Conservation (phyloP, 2,329 filamentous ascomycete species). For the Falciphora oryzae region DNA sequence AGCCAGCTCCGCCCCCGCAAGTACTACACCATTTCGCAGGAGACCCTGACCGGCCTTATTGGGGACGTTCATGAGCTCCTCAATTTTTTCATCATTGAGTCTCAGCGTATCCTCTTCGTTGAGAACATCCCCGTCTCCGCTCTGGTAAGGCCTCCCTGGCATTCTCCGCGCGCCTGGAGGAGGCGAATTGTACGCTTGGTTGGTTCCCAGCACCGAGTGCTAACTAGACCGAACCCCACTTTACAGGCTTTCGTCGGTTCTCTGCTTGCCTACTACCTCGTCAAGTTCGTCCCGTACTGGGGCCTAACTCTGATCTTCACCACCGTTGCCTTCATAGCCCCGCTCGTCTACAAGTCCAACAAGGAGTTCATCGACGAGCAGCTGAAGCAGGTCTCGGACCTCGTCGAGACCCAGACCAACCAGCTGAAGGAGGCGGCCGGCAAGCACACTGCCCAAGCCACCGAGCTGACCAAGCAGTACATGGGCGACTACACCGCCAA, state of each 20-base stretch:
- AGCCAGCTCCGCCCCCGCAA: slow-evolving; percentile 61
- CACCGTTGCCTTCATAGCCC: slow-evolving; percentile 54
- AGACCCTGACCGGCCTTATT: slow-evolving; percentile 54
- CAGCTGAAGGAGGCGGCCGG: slow-evolving; percentile 56
- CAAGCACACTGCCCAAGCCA: slow-evolving; percentile 59
- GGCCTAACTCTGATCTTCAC: slow-evolving; percentile 56
- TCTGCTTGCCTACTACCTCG: slow-evolving; percentile 61
- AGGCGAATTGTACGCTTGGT: not conserved
- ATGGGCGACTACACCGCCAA: slow-evolving; percentile 63
- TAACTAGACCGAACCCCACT: not conserved
- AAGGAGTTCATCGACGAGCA: slow-evolving; percentile 64
- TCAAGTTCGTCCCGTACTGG: slow-evolving; percentile 67
- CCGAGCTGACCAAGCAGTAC: slow-evolving; percentile 61
- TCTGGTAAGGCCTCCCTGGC: slow-evolving; percentile 41
- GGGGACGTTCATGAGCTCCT: slow-evolving; percentile 62
- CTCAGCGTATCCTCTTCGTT: slow-evolving; percentile 61
- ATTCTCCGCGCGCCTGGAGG: not conserved
- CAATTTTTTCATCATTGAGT: slow-evolving; percentile 68
- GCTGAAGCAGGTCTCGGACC: slow-evolving; percentile 49
- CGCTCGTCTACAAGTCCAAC: slow-evolving; percentile 61
- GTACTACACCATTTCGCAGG: slow-evolving; percentile 61
- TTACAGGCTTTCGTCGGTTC: slow-evolving; percentile 51
- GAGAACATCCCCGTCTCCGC: slow-evolving; percentile 59
- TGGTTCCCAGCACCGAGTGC: not conserved
- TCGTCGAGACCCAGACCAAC: slow-evolving; percentile 56